phyloP scores from a whole-genome alignment of 2,329 filamentous ascomycete genomes.

The Sclerotinia borealis region DNA sequence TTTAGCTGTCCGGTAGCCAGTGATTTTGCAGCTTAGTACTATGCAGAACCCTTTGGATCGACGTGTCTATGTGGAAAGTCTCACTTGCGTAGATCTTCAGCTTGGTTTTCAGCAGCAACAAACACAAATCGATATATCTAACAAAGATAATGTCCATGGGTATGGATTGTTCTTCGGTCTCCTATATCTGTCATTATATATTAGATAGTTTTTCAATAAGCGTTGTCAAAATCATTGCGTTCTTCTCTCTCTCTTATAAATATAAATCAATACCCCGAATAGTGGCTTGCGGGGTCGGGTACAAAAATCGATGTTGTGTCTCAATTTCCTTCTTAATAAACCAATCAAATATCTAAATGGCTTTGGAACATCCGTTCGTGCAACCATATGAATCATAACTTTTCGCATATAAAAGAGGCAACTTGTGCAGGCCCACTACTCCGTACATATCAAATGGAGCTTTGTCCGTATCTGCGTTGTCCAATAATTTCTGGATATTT shows the following conservation, averaged over 20 bases:
- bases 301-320: background rate
- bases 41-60: no score
- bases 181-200: background rate
- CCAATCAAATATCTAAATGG: background rate
- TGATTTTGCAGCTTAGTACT: background rate
- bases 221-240: background rate
- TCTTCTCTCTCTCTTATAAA: background rate
- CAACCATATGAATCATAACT: background rate
- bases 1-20: background rate
- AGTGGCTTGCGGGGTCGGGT: constrained; percentile 7
- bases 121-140: background rate
- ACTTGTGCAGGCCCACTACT: background rate
- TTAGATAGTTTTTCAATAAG: background rate
- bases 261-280: background rate
- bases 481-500: background rate
- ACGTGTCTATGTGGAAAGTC: background rate
- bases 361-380: background rate
- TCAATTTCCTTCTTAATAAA: background rate
- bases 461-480: background rate
- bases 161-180: background rate
- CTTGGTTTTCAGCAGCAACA: background rate
- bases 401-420: background rate
- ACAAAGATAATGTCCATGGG: background rate
- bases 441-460: background rate
- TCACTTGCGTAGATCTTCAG: background rate